Conservation (phyloP, 1,139 yeast species). For the Suhomyces yuchorum region DNA sequence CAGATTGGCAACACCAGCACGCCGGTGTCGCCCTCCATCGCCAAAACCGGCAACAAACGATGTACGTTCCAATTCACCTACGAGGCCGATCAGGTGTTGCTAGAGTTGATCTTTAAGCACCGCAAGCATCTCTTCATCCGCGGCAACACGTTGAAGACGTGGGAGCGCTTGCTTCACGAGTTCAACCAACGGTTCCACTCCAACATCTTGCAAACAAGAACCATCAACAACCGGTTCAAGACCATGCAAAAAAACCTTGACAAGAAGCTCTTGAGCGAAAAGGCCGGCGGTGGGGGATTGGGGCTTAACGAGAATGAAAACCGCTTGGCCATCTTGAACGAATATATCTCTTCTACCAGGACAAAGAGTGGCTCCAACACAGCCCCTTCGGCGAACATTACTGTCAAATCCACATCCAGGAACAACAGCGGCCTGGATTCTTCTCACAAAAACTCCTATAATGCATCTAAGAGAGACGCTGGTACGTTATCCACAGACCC, state of each 20-base stretch:
- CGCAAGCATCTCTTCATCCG: slow-evolving; percentile 30
- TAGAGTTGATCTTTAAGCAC: slow-evolving; percentile 25
- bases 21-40: background rate
- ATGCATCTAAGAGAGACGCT: too few species aligned
- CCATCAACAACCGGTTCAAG: slow-evolving; percentile 34
- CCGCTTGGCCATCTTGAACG: slow-evolving; percentile 24
- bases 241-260: slow-evolving; percentile 28
- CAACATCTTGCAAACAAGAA: slow-evolving; percentile 31
- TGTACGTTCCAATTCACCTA: slow-evolving; percentile 30
- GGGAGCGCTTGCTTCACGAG: slow-evolving; percentile 29
- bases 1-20: background rate
- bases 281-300: slow-evolving; percentile 14
- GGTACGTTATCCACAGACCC: too few species aligned
- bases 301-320: slow-evolving; percentile 32
- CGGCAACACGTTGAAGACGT: slow-evolving; percentile 33
- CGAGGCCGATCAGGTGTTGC: slow-evolving; percentile 28
- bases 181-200: slow-evolving; percentile 26
- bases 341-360: slow-evolving; percentile 14
- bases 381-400: background rate
- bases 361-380: background rate
- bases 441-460: too few species aligned
- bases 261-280: slow-evolving; percentile 23
- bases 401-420: background rate
- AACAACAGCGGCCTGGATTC: too few species aligned
- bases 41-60: slow-evolving; percentile 18